Evolutionary conservation across 305 asterid species (phyloP), one percentile per base, ranked within the genome.

Genomic region (Rubia occidens): DNA sequence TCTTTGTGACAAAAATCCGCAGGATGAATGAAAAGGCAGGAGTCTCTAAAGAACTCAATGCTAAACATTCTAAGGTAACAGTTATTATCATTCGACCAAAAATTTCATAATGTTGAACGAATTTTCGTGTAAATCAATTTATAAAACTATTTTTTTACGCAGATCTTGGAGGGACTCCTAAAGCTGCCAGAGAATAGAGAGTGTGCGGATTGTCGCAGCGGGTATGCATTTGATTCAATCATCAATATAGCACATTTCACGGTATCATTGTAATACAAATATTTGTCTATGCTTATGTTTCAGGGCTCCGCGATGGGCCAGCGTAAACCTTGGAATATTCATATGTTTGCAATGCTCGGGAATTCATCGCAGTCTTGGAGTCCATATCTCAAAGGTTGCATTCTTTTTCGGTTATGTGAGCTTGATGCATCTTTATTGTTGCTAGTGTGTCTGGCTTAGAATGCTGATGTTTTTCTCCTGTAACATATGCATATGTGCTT

Each of bases 281-380:
- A n/a, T n/a, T n/a, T 45, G 51, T 11, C 51, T 5, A 67, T 68
- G 56, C 44, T 35, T 72, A 40, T 43, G 58, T 53, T 66, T 45
- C 87, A 93, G 97, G 90, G 94, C 89, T 42, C 98, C 98, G 11
- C 75, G 96, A 68, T 90, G 97, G 98, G 96, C 98, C 11, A 93
- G 98, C 70, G 75, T 90, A 76, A 94, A 94, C 85, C 90, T 94
- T 5, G 98, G 99, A 54, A 78, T 87, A 76, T 94, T 94, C 76
- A 87, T 94, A 82, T 94, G 99, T 76, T 72, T 94, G 96, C 89
- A 83, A 73, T 94, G 97, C 72, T 94, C 99, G 15, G 97, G 97
- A 66, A 81, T 85, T 71, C 99, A 90, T 78, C 84, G 96, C 70
- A 89, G 96, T 81, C 93, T 94, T 39, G 99, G 99, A 68, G 95